Conservation (phyloP, 805 yeast genomes). For the Nakazawaea holstii region DNA sequence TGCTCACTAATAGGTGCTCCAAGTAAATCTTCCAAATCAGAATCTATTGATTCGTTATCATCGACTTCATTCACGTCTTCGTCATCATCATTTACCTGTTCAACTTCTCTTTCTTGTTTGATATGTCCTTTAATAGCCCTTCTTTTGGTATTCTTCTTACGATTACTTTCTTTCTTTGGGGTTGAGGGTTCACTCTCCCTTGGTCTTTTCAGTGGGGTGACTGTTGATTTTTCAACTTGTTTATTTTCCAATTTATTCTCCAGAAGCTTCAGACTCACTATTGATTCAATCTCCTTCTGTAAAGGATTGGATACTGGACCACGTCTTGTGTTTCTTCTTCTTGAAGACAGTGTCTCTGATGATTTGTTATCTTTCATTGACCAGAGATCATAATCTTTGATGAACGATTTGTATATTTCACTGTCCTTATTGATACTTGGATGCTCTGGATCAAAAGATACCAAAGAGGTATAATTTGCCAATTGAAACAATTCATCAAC, state of each 20-base stretch:
- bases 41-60: conserved; percentile 4
- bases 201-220: neutral
- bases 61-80: conserved; percentile 2
- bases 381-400: conserved; percentile 33
- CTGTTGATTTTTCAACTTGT: neutral
- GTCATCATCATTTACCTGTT: neutral
- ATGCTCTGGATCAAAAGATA: conserved; percentile 52
- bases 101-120: neutral
- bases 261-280: neutral
- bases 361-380: conserved; percentile 18
- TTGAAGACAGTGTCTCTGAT: conserved; percentile 13
- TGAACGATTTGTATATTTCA: conserved; percentile 26
- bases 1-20: neutral
- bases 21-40: conserved; percentile 1
- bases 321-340: conserved; percentile 22
- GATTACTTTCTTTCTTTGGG: neutral
- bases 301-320: conserved; percentile 16
- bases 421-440: conserved; percentile 28
- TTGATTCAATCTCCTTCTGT: conserved; percentile 18
- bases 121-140: neutral
- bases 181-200: neutral
- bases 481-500: conserved; percentile 62
- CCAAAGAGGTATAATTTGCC: conserved; percentile 53
- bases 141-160: neutral
- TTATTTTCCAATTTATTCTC: neutral